Conservation (phyloP, 2,329 filamentous ascomycete species). For the Calonectria hongkongensis region DNA sequence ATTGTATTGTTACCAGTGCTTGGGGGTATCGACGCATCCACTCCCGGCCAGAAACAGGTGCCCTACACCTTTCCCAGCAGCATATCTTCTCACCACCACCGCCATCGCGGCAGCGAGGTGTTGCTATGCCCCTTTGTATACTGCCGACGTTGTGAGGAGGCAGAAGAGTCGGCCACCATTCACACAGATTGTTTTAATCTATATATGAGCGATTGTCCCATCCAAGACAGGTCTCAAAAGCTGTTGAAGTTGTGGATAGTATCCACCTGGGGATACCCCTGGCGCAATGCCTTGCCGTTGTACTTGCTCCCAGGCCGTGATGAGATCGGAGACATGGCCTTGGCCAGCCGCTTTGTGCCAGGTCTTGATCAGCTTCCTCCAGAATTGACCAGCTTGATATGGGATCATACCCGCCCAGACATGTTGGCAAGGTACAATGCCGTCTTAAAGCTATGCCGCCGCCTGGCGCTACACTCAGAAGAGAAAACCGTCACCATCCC, state of each 20-base stretch:
- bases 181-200: conserved; percentile 22
- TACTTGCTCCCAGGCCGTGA: conserved; percentile 3
- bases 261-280: conserved; percentile 24
- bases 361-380: conserved; percentile 4
- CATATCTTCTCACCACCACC: conserved; percentile 15
- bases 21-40: conserved; percentile 12
- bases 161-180: conserved; percentile 10
- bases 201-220: not conserved
- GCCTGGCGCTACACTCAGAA: not conserved
- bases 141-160: not conserved
- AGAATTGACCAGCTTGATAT: not conserved
- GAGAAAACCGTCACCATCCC: not conserved
- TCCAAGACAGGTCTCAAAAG: conserved; percentile 14
- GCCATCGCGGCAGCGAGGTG: not conserved
- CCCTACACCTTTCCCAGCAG: conserved; percentile 18
- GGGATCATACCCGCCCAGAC: not conserved
- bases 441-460: not conserved
- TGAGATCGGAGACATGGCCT: not conserved
- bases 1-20: not conserved
- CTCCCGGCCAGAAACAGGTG: conserved; percentile 15
- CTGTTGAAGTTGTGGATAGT: conserved; percentile 16
- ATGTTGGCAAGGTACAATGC: conserved; percentile 21
- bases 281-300: conserved; percentile 9
- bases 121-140: conserved; percentile 20
- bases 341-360: not conserved